Base-by-base conservation (phyloP, 176 grass and related monocot species). In the Paspalum vaginatum region DNA sequence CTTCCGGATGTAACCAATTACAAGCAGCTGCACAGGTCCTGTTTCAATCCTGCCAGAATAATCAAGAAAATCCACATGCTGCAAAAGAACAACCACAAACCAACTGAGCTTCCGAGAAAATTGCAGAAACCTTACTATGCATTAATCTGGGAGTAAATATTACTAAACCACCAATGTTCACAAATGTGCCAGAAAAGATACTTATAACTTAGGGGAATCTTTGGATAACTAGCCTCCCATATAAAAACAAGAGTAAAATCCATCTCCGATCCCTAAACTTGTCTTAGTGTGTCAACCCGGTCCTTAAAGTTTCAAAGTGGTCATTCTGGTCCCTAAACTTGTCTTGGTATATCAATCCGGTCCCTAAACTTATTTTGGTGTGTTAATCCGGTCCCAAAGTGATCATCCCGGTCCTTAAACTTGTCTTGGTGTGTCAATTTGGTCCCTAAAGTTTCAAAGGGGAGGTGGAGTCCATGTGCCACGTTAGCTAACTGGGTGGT, bases 1-100 rank as follows among this genome's bases (percentile, higher is more conserved):
- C 80, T 83, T 87, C 81, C 89, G 74, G 20, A 94, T 83, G 73
- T 98, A 94, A 51, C 92, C 95, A 89, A 92, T 52, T 24, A 92
- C 26, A 14, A 94, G 65, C 47, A 94, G 58, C 49, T 91, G 78
- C 58, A 98, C 17, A 16, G 63, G 39, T 37, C 84, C 83, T 12
- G 50, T 78, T 58, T 65, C 84, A 61, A 72, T 39, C 60, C 51
- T 72, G 42, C 61, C 27, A 18, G 74, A 48, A 45, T 59, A 83
- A 53, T 86, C 83, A 44, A 98, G 77, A 71, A 98, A 78, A 52
- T 76, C 14, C 76, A 86, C 69, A 48, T 61, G 62, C 92, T 98
- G 83, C 76, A 90, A 85, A 51, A 88, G 17, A 47, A 78, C 9
- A 65, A 53, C 7, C 38, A 53, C 7, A 64, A 37, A 76, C 72